Evolutionary conservation across 2,329 filamentous ascomycete species (phyloP), one percentile per base, ranked within the genome.

Genomic region (Beauveria rudraprayagi): DNA sequence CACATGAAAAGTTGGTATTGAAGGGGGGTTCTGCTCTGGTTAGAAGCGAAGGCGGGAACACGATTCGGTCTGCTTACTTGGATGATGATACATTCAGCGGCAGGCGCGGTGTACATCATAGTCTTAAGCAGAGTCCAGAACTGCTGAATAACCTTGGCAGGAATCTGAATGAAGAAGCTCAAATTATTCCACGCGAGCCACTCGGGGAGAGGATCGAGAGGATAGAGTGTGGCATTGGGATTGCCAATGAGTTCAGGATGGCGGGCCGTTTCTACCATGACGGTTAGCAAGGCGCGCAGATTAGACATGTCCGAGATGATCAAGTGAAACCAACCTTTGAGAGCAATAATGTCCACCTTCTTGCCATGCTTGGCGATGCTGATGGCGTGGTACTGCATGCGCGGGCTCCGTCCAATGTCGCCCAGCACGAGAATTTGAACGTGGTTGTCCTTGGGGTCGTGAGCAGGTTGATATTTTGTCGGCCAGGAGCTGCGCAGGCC

Each of bases 301-400:
- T 16, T 30, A 5, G 24, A 26, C 43, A 30, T 7, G 34, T n/a
- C 28, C 1, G 30, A 22, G 17, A 5, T 37, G 34, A 19, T 5
- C 50, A 44, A 22, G 28, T n/a, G 28, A 3, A 43, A 58, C 71
- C 64, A 72, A 92, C 91, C 91, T 71, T 88, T 80, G 71, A 97
- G 97, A 51, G 93, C 94, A 67, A 99, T 87, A 14, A 99, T 77
- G 71, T 93, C 87, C 22, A 97, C 93, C 40, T 82, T 81, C 7
- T 86, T 88, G 26, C 91, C 91, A 70, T 92, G 86, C 68, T 87
- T 89, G 46, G 91, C 91, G 69, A 97, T 86, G 72, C 93, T 97
- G 67, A 96, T 79, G 22, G 93, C 93, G 81, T 99, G 94, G 69
- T 99, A 97, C 71, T 97, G 92, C 93, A 99, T 99, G 61, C 94